A percentile compares a stretch with the other conserved stretches of the same genome.
Conservation (phyloP, 805 yeast genomes). For the Hanseniaspora valbyensis region DNA sequence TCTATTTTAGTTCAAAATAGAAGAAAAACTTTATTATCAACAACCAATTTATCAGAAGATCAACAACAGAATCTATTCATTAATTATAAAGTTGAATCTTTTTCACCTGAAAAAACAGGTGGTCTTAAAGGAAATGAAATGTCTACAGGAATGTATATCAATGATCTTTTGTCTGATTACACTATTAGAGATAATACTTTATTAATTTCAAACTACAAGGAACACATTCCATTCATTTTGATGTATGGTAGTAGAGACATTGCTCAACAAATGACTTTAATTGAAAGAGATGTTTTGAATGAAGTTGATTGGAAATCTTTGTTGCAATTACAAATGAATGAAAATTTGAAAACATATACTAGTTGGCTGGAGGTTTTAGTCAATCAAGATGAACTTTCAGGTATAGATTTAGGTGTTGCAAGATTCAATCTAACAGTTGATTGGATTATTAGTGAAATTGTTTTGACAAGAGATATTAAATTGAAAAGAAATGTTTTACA, state of each 20-base stretch:
- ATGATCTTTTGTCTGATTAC: slow-evolving; percentile 23
- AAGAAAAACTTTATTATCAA: slow-evolving; percentile 19
- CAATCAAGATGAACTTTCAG: slow-evolving; percentile 47
- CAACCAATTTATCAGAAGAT: slow-evolving; percentile 20
- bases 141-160: slow-evolving; percentile 18
- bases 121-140: slow-evolving; percentile 3
- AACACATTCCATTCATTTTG: slow-evolving; percentile 75
- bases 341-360: slow-evolving; percentile 52
- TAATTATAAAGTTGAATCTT: slow-evolving; percentile 17
- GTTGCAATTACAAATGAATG: slow-evolving; percentile 63
- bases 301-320: slow-evolving; percentile 91
- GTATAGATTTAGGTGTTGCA: slow-evolving; percentile 70
- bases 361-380: slow-evolving; percentile 76
- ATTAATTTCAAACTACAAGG: slow-evolving; percentile 28
- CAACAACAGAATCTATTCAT: no score
- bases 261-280: slow-evolving; percentile 73
- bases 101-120: no score
- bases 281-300: slow-evolving; percentile 70
- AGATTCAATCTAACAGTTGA: slow-evolving; percentile 81
- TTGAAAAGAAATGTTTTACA: slow-evolving; percentile 63
- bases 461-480: slow-evolving; percentile 49
- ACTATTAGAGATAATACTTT: slow-evolving; percentile 24
- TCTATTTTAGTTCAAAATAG: slow-evolving; percentile 9
- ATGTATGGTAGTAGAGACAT: slow-evolving; percentile 55
- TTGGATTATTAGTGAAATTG: slow-evolving; percentile 83